Evolutionary conservation across 2,329 filamentous ascomycete species (phyloP), one percentile per base, ranked within the genome.

Genomic region (Xylariaceae sp.): DNA sequence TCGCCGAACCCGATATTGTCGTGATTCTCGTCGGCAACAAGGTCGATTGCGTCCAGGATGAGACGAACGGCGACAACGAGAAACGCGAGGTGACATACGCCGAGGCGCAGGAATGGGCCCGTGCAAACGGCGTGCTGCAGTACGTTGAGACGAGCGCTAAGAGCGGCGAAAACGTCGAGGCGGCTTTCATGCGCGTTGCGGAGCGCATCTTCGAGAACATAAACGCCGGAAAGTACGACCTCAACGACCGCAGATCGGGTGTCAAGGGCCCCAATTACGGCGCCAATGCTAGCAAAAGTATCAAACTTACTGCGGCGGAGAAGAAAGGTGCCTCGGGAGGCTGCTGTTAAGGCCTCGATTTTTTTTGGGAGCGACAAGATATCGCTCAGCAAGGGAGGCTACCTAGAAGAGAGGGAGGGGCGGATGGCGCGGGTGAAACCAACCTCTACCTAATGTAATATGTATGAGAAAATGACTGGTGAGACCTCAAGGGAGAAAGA

Each of bases 111-210:
- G 89, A 89, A 60, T 99, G 94, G 94, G 95, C 92, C 62, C 81
- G 81, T 61, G 77, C 81, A 66, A 97, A 97, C 74, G 89, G 89
- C 60, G 87, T 97, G 30, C 84, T 96, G 71, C 86, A 92, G 72
- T 97, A 97, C 73, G 91, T 97, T 63, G 94, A 99, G 78, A 99
- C 94, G 45, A 92, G 88, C 66, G 94, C 94, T 53, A 99, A 97
- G 80, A 95, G 88, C 63, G 94, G 94, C 55, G 91, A 96, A 72
- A 91, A 91, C 54, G 94, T 99, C 41, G 94, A 99, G 74, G 84
- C 87, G 66, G 94, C 94, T 1, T 99, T 99, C 70, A 82, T 96
- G 71, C 87, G 94, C 70, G 92, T 97, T 11, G 92, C 94, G 17
- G 92, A 97, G 78, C 82, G 92, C 74, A 97, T 99, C 78, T 96